phyloP scores from a whole-genome alignment of 805 yeast genomes.

The Scheffersomyces ergatensis region DNA sequence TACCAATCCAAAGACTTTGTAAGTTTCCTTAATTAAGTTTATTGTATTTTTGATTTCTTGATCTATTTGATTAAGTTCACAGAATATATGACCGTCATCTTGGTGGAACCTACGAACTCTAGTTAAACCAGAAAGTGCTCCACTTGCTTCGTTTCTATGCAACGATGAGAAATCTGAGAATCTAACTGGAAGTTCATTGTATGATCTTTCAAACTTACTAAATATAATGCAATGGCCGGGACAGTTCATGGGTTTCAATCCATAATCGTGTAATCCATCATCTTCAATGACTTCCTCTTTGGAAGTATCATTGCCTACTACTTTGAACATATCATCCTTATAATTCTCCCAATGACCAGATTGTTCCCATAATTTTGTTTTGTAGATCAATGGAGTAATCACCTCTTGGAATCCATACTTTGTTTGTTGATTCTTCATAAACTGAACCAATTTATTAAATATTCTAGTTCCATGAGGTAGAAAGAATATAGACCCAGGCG shows the following conservation, averaged over 20 bases:
- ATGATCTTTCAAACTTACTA: constrained; percentile 71
- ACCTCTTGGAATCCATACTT: constrained; percentile 88
- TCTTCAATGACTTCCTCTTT: constrained; percentile 18
- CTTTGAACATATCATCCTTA: constrained; percentile 90
- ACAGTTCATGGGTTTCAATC: constrained; percentile 93
- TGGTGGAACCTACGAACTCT: constrained; percentile 95
- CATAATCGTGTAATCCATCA: constrained; percentile 45
- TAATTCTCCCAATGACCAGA: constrained; percentile 97
- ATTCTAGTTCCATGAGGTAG: constrained; percentile 90
- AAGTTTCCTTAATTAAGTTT: constrained; percentile 70
- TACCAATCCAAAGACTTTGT: constrained; percentile 60
- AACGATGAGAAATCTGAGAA: constrained; percentile 86
- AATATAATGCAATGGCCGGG: constrained; percentile 92
- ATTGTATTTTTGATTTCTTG: constrained; percentile 72
- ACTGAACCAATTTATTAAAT: constrained; percentile 72
- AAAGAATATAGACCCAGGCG: constrained; percentile 93
- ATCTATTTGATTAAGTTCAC: constrained; percentile 73
- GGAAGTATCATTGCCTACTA: constrained; percentile 53
- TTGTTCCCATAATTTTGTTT: constrained; percentile 78
- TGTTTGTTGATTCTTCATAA: constrained; percentile 82
- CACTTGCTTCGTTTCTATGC: constrained; percentile 93
- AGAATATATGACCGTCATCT: constrained; percentile 97
- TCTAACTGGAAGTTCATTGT: constrained; percentile 83
- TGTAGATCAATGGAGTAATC: constrained; percentile 85
- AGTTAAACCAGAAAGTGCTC: constrained; percentile 89